phyloP scores from a whole-genome alignment of 2,329 filamentous ascomycete species.

The Exophiala dermatitidis region DNA sequence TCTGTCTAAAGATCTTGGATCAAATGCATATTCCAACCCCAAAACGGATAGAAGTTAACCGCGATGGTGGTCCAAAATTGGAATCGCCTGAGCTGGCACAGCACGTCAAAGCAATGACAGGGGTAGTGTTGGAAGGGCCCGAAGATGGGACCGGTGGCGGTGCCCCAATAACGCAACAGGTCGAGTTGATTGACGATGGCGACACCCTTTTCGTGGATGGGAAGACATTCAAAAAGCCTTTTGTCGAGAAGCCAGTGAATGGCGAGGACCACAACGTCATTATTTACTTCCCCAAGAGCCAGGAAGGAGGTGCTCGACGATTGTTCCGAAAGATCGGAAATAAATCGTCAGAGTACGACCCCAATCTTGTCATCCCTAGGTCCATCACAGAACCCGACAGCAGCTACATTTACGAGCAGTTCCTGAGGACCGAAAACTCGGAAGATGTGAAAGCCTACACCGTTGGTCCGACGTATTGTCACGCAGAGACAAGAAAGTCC shows the following conservation, averaged over 20 bases:
- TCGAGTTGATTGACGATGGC: constrained; percentile 83
- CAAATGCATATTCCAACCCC: constrained; percentile 85
- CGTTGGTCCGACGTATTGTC: constrained; percentile 84
- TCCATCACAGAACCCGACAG: constrained; percentile 71
- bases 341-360: constrained; percentile 93
- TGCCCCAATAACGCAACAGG: constrained; percentile 52
- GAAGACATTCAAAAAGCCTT: constrained; percentile 73
- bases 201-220: constrained; percentile 87
- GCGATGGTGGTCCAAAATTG: constrained; percentile 79
- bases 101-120: constrained; percentile 72
- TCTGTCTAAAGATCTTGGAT: constrained; percentile 83
- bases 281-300: constrained; percentile 79
- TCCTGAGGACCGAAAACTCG: constrained; percentile 90
- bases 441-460: constrained; percentile 99
- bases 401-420: constrained; percentile 96
- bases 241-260: constrained; percentile 97
- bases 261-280: constrained; percentile 98
- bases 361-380: constrained; percentile 66
- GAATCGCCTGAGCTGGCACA: constrained; percentile 72
- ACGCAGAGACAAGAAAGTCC: constrained; percentile 94
- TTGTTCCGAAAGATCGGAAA: constrained; percentile 97
- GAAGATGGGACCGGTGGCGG: constrained; percentile 60
- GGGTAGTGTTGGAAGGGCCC: constrained; percentile 64
- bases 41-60: constrained; percentile 77
- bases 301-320: constrained; percentile 73